Base-by-base conservation (phyloP, 768 basidiomycete species). In the Trametes punicea region DNA sequence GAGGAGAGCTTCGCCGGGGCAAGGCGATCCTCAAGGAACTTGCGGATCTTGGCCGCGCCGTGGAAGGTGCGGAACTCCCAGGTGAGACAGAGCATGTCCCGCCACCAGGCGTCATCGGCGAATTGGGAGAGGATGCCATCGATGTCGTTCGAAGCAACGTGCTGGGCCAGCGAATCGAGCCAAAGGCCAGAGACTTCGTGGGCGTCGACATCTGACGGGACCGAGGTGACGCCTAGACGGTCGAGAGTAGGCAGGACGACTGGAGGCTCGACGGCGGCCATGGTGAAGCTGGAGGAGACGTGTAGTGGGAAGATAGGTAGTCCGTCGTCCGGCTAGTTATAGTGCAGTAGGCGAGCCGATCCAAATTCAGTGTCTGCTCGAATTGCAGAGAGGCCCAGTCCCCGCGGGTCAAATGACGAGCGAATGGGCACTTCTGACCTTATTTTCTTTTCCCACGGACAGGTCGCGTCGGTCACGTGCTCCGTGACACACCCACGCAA, bases 31-130 rank as follows among this genome's bases (percentile, higher is more conserved):
- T 59, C 36, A 38, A 71, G 64, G 51, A 71, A 65, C 25, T 62
- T 56, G 53, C 53, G 47, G 58, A 75, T 74, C 51, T 62, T 58
- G 20, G 56, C 47, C 6, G 41, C 27, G 27, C 70, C 68, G 31
- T 72, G 68, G 65, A 75, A 72, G 16, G 73, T 72, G 56, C 74
- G 71, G 59, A 73, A 68, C 34, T 72, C 70, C 72, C 71, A 75
- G 34, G 73, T 74, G 55, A 73, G 62, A 2, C 64, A 67, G 49
- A 72, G 63, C 56, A 67, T 60, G 63, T 74, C 74, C 29, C 73
- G 60, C 64, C 65, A 69, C 64, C 63, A 65, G 33, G 52, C 64
- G 48, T 74, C 72, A 39, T 65, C 67, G 20, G 69, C 67, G 27
- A 74, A 50, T 41, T 72, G 64, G 13, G 63, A 62, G n/a, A 73